Percentiles rank a stretch among this genome's conserved stretches.
These are phyloP conservation scores for Amauroascus niger DNA, from an alignment of 2,329 filamentous ascomycete genomes.

Conservation along the genomic window DNA sequence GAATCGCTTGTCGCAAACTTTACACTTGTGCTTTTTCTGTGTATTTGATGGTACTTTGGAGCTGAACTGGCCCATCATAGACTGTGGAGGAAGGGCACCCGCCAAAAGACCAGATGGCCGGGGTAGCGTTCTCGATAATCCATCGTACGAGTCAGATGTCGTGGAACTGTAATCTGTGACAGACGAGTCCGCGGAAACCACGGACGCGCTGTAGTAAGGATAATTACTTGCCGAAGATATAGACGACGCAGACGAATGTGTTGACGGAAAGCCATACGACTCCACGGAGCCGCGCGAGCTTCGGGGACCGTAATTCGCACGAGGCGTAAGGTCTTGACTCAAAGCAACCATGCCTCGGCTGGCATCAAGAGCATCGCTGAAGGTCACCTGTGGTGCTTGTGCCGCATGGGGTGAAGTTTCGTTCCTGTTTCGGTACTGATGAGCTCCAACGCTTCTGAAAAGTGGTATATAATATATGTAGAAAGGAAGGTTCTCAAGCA, in stretches of 20 bases:
- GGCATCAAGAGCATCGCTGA: constrained; percentile 77
- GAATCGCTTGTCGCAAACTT: constrained; percentile 96
- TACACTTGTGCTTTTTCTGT: constrained; percentile 99
- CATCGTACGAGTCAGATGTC: constrained; percentile 73
- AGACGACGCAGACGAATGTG: constrained; percentile 85
- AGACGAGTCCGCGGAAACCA: constrained; percentile 57
- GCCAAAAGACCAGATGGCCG: constrained; percentile 59
- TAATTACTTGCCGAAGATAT: constrained; percentile 76
- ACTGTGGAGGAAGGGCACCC: constrained; percentile 64
- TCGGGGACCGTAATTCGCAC: constrained; percentile 73
- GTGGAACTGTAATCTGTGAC: constrained; percentile 89
- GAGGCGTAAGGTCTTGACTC: constrained; percentile 81
- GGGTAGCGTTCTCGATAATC: constrained; percentile 72
- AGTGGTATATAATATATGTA: neutral
- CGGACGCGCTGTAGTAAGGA: constrained; percentile 76
- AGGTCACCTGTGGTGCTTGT: constrained; percentile 41
- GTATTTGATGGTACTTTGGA: constrained; percentile 92
- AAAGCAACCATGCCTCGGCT: constrained; percentile 91
- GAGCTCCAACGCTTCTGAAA: neutral
- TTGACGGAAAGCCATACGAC: constrained; percentile 82
- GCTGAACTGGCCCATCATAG: constrained; percentile 98
- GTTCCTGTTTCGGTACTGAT: constrained; percentile 17
- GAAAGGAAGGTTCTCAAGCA: neutral
- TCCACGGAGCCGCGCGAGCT: constrained; percentile 63
- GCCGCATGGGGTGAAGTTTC: constrained; percentile 41